Percentiles rank a stretch among this genome's conserved stretches.
phyloP scores from a whole-genome alignment of 257 asterid genomes.

The Solanum etuberosum region DNA sequence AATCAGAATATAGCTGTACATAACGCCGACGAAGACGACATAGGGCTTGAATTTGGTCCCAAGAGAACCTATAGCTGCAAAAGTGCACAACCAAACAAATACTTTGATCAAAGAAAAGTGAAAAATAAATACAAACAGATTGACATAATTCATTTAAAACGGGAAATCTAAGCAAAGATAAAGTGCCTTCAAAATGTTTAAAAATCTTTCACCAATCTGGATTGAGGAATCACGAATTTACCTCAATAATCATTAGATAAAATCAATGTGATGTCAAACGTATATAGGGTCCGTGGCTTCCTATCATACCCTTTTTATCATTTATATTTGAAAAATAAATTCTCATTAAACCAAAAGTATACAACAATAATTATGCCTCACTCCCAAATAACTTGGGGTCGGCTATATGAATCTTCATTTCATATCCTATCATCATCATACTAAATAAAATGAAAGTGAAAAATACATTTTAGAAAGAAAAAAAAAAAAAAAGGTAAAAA shows the following conservation, averaged over 20 bases:
- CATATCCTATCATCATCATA: not conserved
- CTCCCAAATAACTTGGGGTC: not conserved
- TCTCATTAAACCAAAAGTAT: not conserved
- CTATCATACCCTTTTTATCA: not conserved
- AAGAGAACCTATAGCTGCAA: slow-evolving; percentile 77
- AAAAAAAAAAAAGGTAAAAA: no score
- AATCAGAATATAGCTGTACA: slow-evolving; percentile 80
- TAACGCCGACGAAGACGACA: slow-evolving; percentile 87
- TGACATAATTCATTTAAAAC: not conserved
- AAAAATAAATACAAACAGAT: not conserved
- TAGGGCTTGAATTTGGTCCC: slow-evolving; percentile 77
- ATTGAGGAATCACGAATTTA: not conserved
- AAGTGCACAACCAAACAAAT: not conserved
- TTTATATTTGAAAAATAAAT: not conserved
- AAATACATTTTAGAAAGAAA: not conserved
- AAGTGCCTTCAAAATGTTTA: not conserved
- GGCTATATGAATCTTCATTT: not conserved
- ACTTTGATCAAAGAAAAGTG: not conserved
- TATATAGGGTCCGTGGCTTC: not conserved
- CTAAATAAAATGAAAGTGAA: not conserved
- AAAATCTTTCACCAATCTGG: not conserved
- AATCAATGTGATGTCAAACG: not conserved
- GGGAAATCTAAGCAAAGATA: not conserved
- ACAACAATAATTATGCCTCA: not conserved
- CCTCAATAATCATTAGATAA: not conserved